Base-by-base conservation (phyloP, 208 protist genomes). In the Phytomonas sp. region DNA sequence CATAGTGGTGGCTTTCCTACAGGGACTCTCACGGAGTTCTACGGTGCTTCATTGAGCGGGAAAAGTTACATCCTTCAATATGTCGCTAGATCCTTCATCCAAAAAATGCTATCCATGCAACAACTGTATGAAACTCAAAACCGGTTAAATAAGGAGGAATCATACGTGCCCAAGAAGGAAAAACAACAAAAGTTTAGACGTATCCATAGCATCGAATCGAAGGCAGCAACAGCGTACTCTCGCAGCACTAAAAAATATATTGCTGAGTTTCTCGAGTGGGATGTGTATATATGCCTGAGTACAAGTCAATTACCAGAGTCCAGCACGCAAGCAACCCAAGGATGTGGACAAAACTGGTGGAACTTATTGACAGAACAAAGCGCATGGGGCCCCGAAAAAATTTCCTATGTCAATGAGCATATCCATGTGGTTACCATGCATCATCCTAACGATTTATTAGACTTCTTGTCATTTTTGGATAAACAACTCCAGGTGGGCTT, bases 21-120 rank as follows among this genome's bases (percentile, higher is more conserved):
- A 5, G 77, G 81, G 4, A 62, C 71, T 32, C 64, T 85, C 17
- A 73, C 75, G 32, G 77, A 85, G 60, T n/a, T 85, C 8, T 85
- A 85, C 62, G 81, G 81, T 0, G 77, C 81, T 0, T 73, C 77
- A 4, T 28, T 77, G 17, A 37, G 68, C 9, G 81, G 78, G 6
- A 85, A 83, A 67, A 75, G 75, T 29, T 72, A 46, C 13, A 30
- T 85, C 23, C 66, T 83, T 36, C 76, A 74, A 11, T 62, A 56
- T 13, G 6, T 79, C 3, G 69, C 68, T 2, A 36, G 62, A 1
- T 63, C 70, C 0, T 80, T 65, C 30, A 60, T 64, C 56, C 73
- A 69, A 2, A 67, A 75, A 60, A 84, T 84, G 79, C 67, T 70
- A 15, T 43, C 36, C 36, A 43, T 64, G 23, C 32, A 34, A 17